These are phyloP conservation scores for Marasmius oreades DNA, from an alignment of 1,284 basidiomycete species.

Conservation along the genomic window DNA sequence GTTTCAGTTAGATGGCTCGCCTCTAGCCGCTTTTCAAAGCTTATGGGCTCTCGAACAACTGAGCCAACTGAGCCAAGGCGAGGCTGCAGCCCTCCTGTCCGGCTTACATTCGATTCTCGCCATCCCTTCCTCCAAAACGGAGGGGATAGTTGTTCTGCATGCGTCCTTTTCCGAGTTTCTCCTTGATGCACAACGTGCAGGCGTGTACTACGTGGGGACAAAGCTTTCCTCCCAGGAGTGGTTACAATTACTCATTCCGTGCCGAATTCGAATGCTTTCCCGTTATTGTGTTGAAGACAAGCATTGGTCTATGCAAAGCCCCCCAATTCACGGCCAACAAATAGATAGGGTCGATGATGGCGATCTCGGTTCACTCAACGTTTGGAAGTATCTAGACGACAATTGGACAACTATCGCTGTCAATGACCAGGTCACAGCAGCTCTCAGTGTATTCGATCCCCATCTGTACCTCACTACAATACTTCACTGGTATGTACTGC, in stretches of 20 bases:
- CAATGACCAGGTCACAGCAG: not conserved
- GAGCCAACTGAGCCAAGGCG: not conserved
- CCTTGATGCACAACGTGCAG: not conserved
- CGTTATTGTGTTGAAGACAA: not conserved
- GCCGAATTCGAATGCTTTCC: not conserved
- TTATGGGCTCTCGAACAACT: not conserved
- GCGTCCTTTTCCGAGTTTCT: constrained; percentile 1
- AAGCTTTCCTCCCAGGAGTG: not conserved
- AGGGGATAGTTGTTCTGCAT: not conserved
- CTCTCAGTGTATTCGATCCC: not conserved
- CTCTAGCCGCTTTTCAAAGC: too few relatives aligned
- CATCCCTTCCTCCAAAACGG: not conserved
- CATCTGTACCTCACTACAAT: not conserved
- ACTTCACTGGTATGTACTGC: not conserved
- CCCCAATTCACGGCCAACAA: not conserved
- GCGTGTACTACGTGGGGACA: not conserved
- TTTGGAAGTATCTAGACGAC: not conserved
- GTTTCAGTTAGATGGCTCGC: not conserved
- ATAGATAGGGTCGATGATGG: not conserved
- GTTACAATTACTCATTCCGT: not conserved
- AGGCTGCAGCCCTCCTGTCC: not conserved
- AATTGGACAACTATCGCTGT: not conserved
- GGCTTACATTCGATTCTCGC: not conserved
- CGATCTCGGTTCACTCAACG: not conserved
- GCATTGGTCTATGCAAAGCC: not conserved